Percentiles rank a stretch among this genome's conserved stretches.
phyloP scores from a whole-genome alignment of 2,329 filamentous ascomycete species.

The Colletotrichum falcatum region DNA sequence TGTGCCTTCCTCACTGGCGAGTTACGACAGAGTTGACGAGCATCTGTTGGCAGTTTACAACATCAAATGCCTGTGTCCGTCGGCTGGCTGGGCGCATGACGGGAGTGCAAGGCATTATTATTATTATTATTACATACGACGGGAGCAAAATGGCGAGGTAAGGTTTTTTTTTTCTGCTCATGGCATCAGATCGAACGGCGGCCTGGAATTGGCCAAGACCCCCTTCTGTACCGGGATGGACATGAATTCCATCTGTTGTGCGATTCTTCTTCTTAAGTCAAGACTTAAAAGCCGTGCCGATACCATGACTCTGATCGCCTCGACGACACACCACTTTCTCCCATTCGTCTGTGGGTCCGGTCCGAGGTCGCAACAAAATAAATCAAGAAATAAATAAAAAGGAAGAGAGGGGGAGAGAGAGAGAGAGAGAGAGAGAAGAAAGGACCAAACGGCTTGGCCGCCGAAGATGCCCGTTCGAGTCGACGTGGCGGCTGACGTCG shows the following conservation, averaged over 20 bases:
- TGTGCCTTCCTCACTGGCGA: not conserved
- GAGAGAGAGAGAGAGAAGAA: no score
- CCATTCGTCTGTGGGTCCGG: not conserved
- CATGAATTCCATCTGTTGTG: no score
- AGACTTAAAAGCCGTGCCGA: no score
- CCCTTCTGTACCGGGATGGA: not conserved
- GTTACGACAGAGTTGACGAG: not conserved
- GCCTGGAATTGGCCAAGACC: not conserved
- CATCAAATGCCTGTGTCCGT: not conserved
- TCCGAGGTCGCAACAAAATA: no score
- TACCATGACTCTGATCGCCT: no score
- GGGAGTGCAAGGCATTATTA: constrained; percentile 14
- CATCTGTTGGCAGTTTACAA: not conserved
- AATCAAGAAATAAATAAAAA: no score
- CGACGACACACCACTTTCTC: not conserved
- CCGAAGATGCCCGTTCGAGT: not conserved
- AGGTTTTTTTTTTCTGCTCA: constrained; percentile 30
- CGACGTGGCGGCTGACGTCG: constrained; percentile 7
- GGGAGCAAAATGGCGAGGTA: constrained; percentile 12
- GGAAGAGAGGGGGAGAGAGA: no score
- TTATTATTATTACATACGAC: constrained; percentile 6
- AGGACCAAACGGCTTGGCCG: not conserved
- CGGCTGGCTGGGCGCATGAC: constrained; percentile 21
- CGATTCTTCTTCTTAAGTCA: not conserved
- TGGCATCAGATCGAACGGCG: constrained; percentile 24